These are phyloP conservation scores for Candida jianshihensis DNA, from an alignment of 805 yeast species.

Conservation along the genomic window DNA sequence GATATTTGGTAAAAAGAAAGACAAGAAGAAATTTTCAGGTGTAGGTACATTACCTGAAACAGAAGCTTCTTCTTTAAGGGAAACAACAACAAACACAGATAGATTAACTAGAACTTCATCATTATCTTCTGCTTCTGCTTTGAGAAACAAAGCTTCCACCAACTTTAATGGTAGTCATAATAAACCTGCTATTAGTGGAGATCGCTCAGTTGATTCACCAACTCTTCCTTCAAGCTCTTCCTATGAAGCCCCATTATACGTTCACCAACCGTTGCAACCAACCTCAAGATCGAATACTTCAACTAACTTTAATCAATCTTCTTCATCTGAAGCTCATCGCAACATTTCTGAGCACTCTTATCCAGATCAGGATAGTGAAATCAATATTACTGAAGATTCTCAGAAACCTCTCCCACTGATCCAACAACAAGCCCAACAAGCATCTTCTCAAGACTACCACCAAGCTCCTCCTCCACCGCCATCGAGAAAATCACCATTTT, in stretches of 20 bases:
- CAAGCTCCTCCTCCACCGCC: conserved; percentile 54
- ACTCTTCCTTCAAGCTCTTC: too few species aligned
- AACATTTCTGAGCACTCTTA: conserved; percentile 4
- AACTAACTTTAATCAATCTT: conserved; percentile 1
- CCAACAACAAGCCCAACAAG: conserved; percentile 2
- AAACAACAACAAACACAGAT: conserved; percentile 2
- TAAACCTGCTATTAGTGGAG: background rate
- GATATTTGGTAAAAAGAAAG: conserved; percentile 55
- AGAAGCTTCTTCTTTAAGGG: conserved; percentile 20
- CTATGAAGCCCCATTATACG: conserved; percentile 30
- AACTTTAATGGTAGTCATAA: background rate
- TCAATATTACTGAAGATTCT: conserved; percentile 8
- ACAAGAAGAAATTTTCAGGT: conserved; percentile 23
- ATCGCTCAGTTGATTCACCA: background rate
- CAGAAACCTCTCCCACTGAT: conserved; percentile 1
- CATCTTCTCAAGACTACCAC: conserved; percentile 21
- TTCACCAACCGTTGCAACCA: too few species aligned
- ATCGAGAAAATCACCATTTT: conserved; percentile 37
- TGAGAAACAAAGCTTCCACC: background rate
- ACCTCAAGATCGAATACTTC: conserved; percentile 20
- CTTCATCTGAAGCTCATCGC: conserved; percentile 2
- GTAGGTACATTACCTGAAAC: conserved; percentile 17
- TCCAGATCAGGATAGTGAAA: conserved; percentile 11
- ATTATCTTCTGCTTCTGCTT: conserved; percentile 7
- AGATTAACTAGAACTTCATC: conserved; percentile 19